phyloP scores from a whole-genome alignment of 208 protist species.

The Wallacemonas collosoma region DNA sequence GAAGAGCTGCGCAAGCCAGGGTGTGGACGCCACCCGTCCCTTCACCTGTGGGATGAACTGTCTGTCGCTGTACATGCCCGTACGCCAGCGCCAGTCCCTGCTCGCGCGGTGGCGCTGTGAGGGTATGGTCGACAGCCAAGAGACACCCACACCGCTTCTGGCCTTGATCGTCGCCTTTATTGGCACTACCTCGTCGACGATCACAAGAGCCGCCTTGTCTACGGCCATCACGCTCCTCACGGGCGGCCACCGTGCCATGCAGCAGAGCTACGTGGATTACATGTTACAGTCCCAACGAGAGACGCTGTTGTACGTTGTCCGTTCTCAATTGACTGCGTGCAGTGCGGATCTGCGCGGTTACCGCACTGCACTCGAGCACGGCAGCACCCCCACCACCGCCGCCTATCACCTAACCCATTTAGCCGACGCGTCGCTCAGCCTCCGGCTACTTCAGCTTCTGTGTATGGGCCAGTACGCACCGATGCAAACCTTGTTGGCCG shows the following conservation, averaged over 20 bases:
- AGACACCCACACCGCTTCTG: constrained; percentile 42
- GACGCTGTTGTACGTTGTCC: constrained; percentile 35
- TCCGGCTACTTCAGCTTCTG: constrained; percentile 62
- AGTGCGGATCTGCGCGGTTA: constrained; percentile 33
- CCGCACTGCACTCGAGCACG: constrained; percentile 25
- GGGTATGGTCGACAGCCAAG: constrained; percentile 13
- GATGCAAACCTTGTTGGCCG: constrained; percentile 57
- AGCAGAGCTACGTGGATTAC: constrained; percentile 41
- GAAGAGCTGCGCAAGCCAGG: too few species aligned
- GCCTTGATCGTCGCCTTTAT: constrained; percentile 35
- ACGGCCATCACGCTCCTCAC: constrained; percentile 32
- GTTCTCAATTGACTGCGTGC: constrained; percentile 38
- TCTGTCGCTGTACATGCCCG: constrained; percentile 28
- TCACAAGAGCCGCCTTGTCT: constrained; percentile 29
- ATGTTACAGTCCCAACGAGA: constrained; percentile 32
- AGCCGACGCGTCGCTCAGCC: constrained; percentile 26
- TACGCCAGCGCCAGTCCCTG: constrained; percentile 32
- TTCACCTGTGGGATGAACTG: neutral
- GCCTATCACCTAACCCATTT: constrained; percentile 30
- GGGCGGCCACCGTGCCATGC: constrained; percentile 47
- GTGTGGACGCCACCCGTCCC: too few species aligned
- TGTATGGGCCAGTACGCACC: constrained; percentile 59
- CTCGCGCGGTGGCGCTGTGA: constrained; percentile 38
- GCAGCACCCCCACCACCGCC: constrained; percentile 28
- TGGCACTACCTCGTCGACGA: constrained; percentile 22